Base-by-base conservation (phyloP, 148 eudicot species). In the Linanthus parryae region DNA sequence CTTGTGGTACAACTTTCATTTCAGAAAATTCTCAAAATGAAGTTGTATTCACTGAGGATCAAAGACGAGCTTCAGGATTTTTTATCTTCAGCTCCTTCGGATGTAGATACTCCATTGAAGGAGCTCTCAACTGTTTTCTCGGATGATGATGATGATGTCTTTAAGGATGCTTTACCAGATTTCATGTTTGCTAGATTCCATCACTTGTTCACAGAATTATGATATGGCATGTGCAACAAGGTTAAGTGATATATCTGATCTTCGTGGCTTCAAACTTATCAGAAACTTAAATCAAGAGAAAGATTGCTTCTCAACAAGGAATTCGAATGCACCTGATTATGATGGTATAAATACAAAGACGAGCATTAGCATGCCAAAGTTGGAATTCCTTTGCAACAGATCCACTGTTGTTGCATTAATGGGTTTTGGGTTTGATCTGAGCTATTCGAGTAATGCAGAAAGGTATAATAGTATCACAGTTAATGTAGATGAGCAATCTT, bases 281-380 rank as follows among this genome's bases (percentile, higher is more conserved):
- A 95, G 75, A 34, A 41, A 53, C 20, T 54, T 37, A 14, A 30
- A 52, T 54, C 54, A 29, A 34, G 76, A 74, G 48, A 74, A 67
- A 52, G 94, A 73, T 47, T 57, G 65, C 39, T 92, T 84, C 65
- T 61, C 73, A 58, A 87, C 73, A 28, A 77, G 80, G 67, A 75
- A 54, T 73, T 81, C 88, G 46, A 62, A 57, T 62, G 87, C 88
- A 48, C 72, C 80, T 18, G 83, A 92, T 67, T 92, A 92, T 62
- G 96, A 84, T 61, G 98, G 98, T 44, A 78, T 84, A 54, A 96
- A 92, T 68, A 78, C 98, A 19, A 73, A 92, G 98, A 88, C 87
- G 96, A 87, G 80, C 43, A 68, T 87, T 57, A 64, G 86, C 56
- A 92, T 92, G 98, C 84, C 98, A 57, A 84, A 82, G 62, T 71